Evolutionary conservation across 148 eudicot genomes (phyloP).

Genomic region (Diospyros lotus): DNA sequence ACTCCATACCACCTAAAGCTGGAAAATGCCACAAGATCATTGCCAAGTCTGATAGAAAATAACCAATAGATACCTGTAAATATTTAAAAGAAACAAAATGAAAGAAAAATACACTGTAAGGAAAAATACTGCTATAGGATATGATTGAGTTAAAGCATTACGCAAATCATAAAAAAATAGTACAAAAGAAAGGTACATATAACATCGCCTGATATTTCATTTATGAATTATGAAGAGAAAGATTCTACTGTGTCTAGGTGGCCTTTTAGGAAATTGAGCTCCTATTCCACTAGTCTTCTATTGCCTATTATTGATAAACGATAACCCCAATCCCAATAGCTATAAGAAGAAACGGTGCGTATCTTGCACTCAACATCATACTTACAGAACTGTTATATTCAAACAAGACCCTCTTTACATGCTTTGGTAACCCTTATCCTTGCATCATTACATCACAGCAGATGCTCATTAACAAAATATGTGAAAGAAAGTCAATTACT

Average conservation of each 20-base stretch:
- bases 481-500: too few relatives aligned
- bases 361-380: too few relatives aligned
- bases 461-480: too few relatives aligned
- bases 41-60: slow-evolving; percentile 82
- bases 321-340: too few relatives aligned
- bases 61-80: slow-evolving; percentile 81
- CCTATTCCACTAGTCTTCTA: too few relatives aligned
- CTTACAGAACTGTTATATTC: too few relatives aligned
- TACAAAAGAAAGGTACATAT: neutral
- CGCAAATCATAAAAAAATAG: neutral
- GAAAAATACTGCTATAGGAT: neutral
- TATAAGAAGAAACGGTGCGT: too few relatives aligned
- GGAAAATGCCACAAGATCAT: slow-evolving; percentile 86
- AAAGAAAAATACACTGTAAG: neutral
- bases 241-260: neutral
- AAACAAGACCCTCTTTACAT: neutral
- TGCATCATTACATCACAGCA: neutral
- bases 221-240: neutral
- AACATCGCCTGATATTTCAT: neutral
- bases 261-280: too few relatives aligned
- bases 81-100: neutral
- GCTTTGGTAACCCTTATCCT: neutral
- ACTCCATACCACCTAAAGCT: slow-evolving; percentile 87
- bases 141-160: neutral
- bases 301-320: too few relatives aligned